A percentile compares a stretch with the other conserved stretches of the same genome.
These are phyloP conservation scores for Hymenoscyphus linearis DNA, from an alignment of 2,329 filamentous ascomycete genomes.

Conservation along the genomic window DNA sequence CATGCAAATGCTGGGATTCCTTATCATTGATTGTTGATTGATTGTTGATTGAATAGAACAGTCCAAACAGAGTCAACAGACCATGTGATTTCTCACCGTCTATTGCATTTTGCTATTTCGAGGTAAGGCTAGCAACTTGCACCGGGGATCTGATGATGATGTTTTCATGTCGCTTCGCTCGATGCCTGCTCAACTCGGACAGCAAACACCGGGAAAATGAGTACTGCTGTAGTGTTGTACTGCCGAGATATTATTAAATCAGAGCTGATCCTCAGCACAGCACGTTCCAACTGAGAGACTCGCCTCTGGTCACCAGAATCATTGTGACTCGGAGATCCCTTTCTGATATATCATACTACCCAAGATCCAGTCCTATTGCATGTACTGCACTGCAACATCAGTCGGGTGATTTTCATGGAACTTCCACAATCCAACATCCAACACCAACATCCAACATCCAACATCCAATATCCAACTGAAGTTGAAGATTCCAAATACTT, in stretches of 20 bases:
- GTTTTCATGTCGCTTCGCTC: background rate
- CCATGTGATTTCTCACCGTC: background rate
- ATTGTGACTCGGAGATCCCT: conserved; percentile 1
- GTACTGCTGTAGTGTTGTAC: background rate
- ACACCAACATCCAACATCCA: too few species aligned
- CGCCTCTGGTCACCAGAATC: background rate
- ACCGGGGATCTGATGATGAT: background rate
- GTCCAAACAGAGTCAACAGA: too few species aligned
- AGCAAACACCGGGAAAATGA: too few species aligned
- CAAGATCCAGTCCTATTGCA: background rate
- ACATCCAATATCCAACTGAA: background rate
- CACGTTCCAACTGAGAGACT: background rate
- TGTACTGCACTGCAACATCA: background rate
- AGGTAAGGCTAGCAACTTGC: background rate
- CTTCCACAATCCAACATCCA: background rate
- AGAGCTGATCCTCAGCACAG: background rate
- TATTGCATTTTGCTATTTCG: background rate
- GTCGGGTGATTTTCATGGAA: background rate
- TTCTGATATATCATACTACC: conserved; percentile 1
- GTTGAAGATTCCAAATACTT: background rate
- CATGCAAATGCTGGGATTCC: background rate
- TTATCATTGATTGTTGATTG: background rate
- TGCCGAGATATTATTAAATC: background rate
- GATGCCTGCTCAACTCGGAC: background rate
- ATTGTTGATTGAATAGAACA: too few species aligned